Evolutionary conservation across 371 early-diverging fungal species (phyloP), one percentile per base, ranked within the genome.

Genomic region (Syncephalastrum monosporum): DNA sequence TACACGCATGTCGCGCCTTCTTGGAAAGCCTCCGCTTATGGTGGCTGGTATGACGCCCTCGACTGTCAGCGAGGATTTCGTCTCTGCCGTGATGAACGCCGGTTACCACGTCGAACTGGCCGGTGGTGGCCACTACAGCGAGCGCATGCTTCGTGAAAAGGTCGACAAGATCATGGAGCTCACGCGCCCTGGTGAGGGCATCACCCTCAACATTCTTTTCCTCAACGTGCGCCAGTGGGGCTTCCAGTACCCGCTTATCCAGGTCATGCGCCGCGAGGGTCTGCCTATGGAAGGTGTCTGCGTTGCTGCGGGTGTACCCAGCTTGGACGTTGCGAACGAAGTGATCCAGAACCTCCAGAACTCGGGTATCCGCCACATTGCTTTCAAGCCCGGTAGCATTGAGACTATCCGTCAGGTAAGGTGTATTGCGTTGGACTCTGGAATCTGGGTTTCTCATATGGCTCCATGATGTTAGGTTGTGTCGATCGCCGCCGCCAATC

Each of bases 181-280:
- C 23, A 83, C 91, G 58, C 86, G 83, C 25, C 86, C 94, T n/a
- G 96, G 97, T 42, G 87, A 89, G 57, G 94, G 94, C 50, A 82
- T 97, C 52, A 88, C 92, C 23, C 72, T 97, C 64, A 97, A 97
- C 79, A 90, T 91, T 45, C 77, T 97, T 29, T 97, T 93, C 83
- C 72, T 97, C 57, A 97, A 96, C 71, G 92, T 93, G 25, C 88
- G 93, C 64, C 89, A 93, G 63, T 97, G 97, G 97, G 93, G 93
- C 10, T 93, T 95, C 90, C 96, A 96, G 75, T 93, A 92, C 69
- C 97, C 97, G 33, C 75, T 91, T 27, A 84, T 91, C 29, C 89
- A 88, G 73, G 81, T 86, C 48, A 90, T 97, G 91, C 90, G 96
- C 50, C 77, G 81, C 27, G 95, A 94, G 66, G 97, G 97, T 53